These are phyloP conservation scores for Cardiosporidium cionae DNA, from an alignment of 169 alveolate genomes.

Conservation along the genomic window DNA sequence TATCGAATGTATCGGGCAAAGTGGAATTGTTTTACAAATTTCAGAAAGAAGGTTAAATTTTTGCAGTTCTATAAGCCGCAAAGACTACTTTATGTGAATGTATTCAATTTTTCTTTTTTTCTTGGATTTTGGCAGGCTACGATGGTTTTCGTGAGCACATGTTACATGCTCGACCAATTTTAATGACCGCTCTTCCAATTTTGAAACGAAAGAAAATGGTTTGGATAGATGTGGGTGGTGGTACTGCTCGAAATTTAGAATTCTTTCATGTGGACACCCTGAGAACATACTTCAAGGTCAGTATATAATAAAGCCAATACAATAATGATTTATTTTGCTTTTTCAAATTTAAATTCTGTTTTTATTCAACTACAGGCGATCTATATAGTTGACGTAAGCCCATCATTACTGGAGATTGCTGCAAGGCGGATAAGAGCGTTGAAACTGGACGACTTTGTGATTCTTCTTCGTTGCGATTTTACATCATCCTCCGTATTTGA, in stretches of 20 bases:
- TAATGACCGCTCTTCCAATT: neutral
- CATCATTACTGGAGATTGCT: conserved; percentile 2
- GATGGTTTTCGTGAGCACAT: conserved; percentile 2
- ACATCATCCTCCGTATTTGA: neutral
- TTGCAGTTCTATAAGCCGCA: too few relatives aligned
- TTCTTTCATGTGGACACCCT: neutral
- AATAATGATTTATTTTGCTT: too few relatives aligned
- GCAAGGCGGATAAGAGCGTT: neutral
- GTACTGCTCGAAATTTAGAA: conserved; percentile 8
- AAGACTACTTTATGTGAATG: too few relatives aligned
- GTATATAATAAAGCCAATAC: too few relatives aligned
- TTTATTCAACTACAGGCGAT: neutral
- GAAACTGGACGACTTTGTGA: neutral
- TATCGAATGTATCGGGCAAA: too few relatives aligned
- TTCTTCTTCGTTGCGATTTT: neutral
- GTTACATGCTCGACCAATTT: neutral
- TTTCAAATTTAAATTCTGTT: too few relatives aligned
- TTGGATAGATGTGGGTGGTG: conserved; percentile 12
- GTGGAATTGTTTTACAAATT: too few relatives aligned
- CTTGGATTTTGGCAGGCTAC: conserved; percentile 1
- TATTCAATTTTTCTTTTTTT: too few relatives aligned
- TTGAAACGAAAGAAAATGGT: neutral
- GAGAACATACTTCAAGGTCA: neutral
- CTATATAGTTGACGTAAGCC: conserved; percentile 1
- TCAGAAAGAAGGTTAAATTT: too few relatives aligned